phyloP scores from a whole-genome alignment of 2,329 filamentous ascomycete species.

The Neopestalotiopsis rosae region DNA sequence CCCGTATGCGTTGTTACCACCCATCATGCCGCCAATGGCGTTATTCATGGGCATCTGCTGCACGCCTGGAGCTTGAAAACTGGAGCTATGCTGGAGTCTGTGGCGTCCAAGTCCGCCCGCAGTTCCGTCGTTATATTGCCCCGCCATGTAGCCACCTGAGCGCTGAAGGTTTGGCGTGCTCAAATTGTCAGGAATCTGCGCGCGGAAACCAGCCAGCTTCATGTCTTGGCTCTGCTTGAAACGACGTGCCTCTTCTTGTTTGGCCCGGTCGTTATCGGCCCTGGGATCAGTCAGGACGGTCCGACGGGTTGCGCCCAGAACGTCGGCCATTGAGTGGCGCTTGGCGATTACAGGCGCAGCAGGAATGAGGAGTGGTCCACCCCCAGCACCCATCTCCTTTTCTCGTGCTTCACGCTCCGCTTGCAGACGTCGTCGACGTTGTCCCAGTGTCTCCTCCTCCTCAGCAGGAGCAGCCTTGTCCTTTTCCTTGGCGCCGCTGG shows the following conservation, averaged over 20 bases:
- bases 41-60: constrained; percentile 22
- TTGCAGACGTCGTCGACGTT: constrained; percentile 76
- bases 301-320: constrained; percentile 52
- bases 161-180: constrained; percentile 36
- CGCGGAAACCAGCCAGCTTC: constrained; percentile 54
- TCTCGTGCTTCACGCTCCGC: constrained; percentile 70
- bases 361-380: constrained; percentile 28
- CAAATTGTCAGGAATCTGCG: constrained; percentile 54
- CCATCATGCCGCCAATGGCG: neutral
- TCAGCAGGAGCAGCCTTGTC: constrained; percentile 39
- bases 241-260: constrained; percentile 46
- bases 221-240: constrained; percentile 49
- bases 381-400: constrained; percentile 53
- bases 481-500: constrained; percentile 38
- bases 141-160: constrained; percentile 54
- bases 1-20: constrained; percentile 3
- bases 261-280: constrained; percentile 46
- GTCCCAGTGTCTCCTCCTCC: constrained; percentile 80
- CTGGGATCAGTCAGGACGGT: constrained; percentile 45
- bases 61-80: constrained; percentile 21
- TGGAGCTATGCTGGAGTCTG: constrained; percentile 21
- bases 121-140: constrained; percentile 59
- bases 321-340: constrained; percentile 57
- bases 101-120: constrained; percentile 43
- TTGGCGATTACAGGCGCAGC: constrained; percentile 51